Base-by-base conservation (phyloP, 257 asterid species). In the Verbascum thapsus region DNA sequence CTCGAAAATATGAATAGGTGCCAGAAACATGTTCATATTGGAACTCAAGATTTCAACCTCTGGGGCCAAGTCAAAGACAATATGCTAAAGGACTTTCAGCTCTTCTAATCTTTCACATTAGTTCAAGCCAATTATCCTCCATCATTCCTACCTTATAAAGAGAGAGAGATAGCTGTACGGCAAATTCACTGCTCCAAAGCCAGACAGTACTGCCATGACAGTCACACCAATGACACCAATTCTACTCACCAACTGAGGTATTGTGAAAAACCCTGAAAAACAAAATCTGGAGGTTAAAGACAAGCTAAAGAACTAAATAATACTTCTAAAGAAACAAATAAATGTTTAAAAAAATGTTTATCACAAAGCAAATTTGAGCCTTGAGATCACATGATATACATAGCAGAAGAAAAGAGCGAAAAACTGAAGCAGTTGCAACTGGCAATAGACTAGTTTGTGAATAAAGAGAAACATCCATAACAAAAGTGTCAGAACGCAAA, bases 191-290 rank as follows among this genome's bases (percentile, higher is more conserved):
- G 97, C 99, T 73, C 99, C 99, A 80, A 94, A 94, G 54, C 97
- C 99, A 63, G 97, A 89, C 60, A 94, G 82, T 43, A 94, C 84
- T 17, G 99, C 96, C 96, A 90, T 90, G 66, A 94, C 81, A 70
- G 99, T 87, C 80, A 94, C 99, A 19, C 99, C 97, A 76, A 94
- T 85, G 20, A 94, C 99, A 71, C 99, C 99, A 69, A 89, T 87
- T 76, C 99, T 80, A 79, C 99, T 94, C 66, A 94, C 96, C 52
- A 94, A 75, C 84, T 94, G 97, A 63, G 99, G 80, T 63, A 84
- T 94, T 72, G 99, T 90, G 83, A 94, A 94, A 78, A 90, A 90
- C 63, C 98, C 98, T 91, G 85, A 75, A 18, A 70, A 43, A 54
- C 37, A 74, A 51, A 66, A 54, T 40, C 64, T 41, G 45, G 34